Percentiles rank a stretch among this genome's conserved stretches.
These are phyloP conservation scores for Vaccinium vitisidaea DNA, from an alignment of 148 eudicot genomes.

Conservation along the genomic window DNA sequence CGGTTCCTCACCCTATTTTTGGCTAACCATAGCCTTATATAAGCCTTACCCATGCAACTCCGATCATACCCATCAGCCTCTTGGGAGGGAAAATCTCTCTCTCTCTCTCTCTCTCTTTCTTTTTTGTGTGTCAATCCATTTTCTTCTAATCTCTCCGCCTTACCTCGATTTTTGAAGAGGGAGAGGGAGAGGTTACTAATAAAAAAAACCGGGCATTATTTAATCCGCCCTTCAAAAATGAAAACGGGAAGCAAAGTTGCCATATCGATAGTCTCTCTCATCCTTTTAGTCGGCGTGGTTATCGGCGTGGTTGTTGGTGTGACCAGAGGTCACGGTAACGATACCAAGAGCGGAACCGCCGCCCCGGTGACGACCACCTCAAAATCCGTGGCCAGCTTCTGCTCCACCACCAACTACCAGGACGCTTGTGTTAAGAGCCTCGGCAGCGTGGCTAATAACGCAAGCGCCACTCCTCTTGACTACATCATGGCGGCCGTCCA, in stretches of 20 bases:
- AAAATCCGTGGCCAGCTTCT: slow-evolving; percentile 44
- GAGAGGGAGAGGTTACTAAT: neutral
- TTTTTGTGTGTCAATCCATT: neutral
- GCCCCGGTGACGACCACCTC: slow-evolving; percentile 24
- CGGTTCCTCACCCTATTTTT: slow-evolving; percentile 3
- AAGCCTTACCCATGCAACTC: neutral
- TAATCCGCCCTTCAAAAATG: neutral
- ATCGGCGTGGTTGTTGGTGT: slow-evolving; percentile 42
- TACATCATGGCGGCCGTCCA: slow-evolving; percentile 38
- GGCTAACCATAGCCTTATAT: neutral
- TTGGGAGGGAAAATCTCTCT: neutral
- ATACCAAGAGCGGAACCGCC: neutral
- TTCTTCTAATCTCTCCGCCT: neutral
- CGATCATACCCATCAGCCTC: neutral
- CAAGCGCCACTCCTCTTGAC: slow-evolving; percentile 49
- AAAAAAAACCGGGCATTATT: neutral
- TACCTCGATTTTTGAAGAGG: neutral
- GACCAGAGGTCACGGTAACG: slow-evolving; percentile 16
- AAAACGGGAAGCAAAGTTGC: slow-evolving; percentile 36
- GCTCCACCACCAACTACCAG: slow-evolving; percentile 40
- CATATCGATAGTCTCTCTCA: slow-evolving; percentile 37
- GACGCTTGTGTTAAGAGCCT: slow-evolving; percentile 44
- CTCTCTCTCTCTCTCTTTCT: neutral
- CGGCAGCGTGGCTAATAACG: slow-evolving; percentile 39
- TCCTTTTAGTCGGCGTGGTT: slow-evolving; percentile 51